Conservation (phyloP, 106 monocot species). For the Triglochin maritima region DNA sequence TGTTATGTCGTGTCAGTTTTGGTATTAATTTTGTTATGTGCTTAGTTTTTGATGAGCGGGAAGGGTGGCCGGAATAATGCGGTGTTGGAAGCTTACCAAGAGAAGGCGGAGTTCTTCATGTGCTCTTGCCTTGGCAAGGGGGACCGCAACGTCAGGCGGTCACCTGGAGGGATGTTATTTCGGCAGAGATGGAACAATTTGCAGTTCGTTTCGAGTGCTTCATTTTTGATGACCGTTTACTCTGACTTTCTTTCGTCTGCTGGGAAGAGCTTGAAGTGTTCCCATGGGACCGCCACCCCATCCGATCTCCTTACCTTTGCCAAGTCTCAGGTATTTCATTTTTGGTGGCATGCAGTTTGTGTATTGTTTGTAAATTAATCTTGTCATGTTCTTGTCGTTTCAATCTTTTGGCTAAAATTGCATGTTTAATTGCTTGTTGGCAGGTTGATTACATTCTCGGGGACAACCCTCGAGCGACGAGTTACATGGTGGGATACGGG, state of each 20-base stretch:
- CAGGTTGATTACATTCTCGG: slow-evolving; percentile 87
- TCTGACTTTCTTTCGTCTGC: slow-evolving; percentile 61
- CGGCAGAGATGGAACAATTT: slow-evolving; percentile 84
- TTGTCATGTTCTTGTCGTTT: neutral
- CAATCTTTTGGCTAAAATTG: neutral
- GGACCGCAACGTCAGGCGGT: slow-evolving; percentile 40
- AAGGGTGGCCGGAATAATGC: slow-evolving; percentile 34
- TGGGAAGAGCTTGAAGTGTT: slow-evolving; percentile 28
- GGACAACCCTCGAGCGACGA: slow-evolving; percentile 78
- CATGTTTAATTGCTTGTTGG: neutral
- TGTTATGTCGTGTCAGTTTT: too few species aligned
- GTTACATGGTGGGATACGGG: slow-evolving; percentile 97
- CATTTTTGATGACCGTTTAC: slow-evolving; percentile 70
- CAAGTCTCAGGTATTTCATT: slow-evolving; percentile 31
- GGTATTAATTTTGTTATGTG: too few species aligned
- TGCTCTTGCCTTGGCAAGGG: slow-evolving; percentile 76
- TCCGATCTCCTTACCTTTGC: slow-evolving; percentile 59
- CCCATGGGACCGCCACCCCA: slow-evolving; percentile 31
- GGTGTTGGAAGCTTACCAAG: slow-evolving; percentile 49
- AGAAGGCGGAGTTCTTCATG: slow-evolving; percentile 78
- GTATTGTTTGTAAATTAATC: neutral
- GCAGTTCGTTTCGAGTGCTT: slow-evolving; percentile 73
- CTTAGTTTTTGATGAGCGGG: slow-evolving; percentile 70
- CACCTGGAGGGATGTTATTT: slow-evolving; percentile 76
- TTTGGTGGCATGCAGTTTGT: neutral